phyloP scores from a whole-genome alignment of 495 filamentous ascomycete species.

The Stereocaulon alpinum region DNA sequence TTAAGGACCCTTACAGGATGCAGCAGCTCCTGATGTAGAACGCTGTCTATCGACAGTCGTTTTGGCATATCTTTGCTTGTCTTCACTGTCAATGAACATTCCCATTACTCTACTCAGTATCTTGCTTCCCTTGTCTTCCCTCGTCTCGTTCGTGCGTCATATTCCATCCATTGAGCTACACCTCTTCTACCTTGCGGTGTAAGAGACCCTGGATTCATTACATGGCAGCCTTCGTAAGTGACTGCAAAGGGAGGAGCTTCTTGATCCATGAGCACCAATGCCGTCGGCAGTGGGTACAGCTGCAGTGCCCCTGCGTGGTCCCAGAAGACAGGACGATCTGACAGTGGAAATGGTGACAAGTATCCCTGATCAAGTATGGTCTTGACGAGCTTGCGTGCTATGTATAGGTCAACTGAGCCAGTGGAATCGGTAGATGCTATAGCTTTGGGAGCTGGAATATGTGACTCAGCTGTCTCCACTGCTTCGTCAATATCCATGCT shows the following conservation, averaged over 20 bases:
- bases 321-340: conserved; percentile 74
- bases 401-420: conserved; percentile 40
- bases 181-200: conserved; percentile 52
- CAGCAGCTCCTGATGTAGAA: not conserved
- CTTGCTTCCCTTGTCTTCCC: conserved; percentile 43
- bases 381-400: conserved; percentile 77
- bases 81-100: not conserved
- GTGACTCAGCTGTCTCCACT: conserved; percentile 13
- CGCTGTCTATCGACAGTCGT: not conserved
- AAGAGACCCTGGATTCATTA: conserved; percentile 83
- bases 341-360: conserved; percentile 72
- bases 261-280: conserved; percentile 69
- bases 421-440: conserved; percentile 19
- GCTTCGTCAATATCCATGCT: conserved; percentile 40
- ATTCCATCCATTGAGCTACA: conserved; percentile 75
- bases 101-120: conserved; percentile 16
- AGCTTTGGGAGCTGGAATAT: conserved; percentile 18
- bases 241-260: conserved; percentile 71
- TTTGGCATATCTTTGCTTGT: not conserved
- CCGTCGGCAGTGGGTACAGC: conserved; percentile 80
- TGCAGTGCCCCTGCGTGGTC: conserved; percentile 64
- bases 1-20: not conserved
- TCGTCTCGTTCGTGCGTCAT: conserved; percentile 51
- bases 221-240: conserved; percentile 89
- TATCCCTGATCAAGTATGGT: conserved; percentile 89